Evolutionary conservation across 345 rosid species (phyloP).

Genomic region (Camelina neglecta): DNA sequence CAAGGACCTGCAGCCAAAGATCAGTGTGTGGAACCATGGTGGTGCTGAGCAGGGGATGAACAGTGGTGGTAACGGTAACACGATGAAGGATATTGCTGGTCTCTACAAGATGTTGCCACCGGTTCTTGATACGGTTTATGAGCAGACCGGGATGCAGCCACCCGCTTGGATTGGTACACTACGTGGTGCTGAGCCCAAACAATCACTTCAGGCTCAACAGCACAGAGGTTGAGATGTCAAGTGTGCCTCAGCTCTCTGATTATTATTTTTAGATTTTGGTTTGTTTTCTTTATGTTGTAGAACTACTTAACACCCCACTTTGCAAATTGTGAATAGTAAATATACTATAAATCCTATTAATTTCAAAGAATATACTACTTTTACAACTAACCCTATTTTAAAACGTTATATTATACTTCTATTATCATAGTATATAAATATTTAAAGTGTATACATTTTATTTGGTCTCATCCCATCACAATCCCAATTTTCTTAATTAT

Average conservation of each 20-base stretch:
- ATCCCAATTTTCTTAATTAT: neutral
- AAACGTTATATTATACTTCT: too few species aligned
- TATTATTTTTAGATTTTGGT: neutral
- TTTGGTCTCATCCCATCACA: constrained; percentile 20
- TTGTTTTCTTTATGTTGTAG: neutral
- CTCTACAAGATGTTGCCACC: constrained; percentile 77
- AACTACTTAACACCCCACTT: too few species aligned
- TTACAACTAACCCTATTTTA: too few species aligned
- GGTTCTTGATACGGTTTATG: constrained; percentile 73
- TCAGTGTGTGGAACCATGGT: constrained; percentile 67
- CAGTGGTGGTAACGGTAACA: constrained; percentile 33
- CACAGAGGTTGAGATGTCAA: constrained; percentile 11
- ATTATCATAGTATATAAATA: too few species aligned
- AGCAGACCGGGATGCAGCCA: constrained; percentile 84
- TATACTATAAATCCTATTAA: too few species aligned
- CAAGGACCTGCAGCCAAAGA: constrained; percentile 64
- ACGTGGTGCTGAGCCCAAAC: constrained; percentile 33
- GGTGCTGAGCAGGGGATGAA: constrained; percentile 43
- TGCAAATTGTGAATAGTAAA: too few species aligned
- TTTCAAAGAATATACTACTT: too few species aligned
- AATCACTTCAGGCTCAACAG: constrained; percentile 27
- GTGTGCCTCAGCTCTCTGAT: neutral
- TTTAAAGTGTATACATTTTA: neutral
- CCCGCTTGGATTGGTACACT: constrained; percentile 67
- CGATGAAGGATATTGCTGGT: constrained; percentile 68